Base-by-base conservation (phyloP, 1,284 basidiomycete genomes). In the Porodaedalea pini region DNA sequence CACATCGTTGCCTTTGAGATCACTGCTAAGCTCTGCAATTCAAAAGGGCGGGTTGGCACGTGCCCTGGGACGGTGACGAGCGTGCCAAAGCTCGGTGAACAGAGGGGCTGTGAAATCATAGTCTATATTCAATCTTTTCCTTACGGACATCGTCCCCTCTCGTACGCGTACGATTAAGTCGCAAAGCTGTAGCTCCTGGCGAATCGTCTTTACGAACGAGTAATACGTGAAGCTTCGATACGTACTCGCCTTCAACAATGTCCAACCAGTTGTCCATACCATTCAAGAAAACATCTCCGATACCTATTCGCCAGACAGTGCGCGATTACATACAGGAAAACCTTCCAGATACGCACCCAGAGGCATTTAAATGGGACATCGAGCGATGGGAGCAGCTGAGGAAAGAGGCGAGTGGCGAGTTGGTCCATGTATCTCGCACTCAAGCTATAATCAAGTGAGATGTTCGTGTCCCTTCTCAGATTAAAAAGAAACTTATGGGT, bases 301-400 rank as follows among this genome's bases (percentile, higher is more conserved):
- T 86, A 31, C 76, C 83, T 21, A 74, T 94, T 60, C 78, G 79
- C 29, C 71, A 78, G 23, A 75, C 83, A 4, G 76, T 88, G 0
- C 79, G 85, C 41, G 74, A 76, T 40, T 92, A 94, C 71, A 86
- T 97, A 50, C 75, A 78, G n/a, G 66, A 72, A 0, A 75, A 82
- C 50, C 83, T 88, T 68, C 77, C 80, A 5, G 86, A 89, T 41
- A 82, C 85, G n/a, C 91, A 96, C 67, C 92, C 94, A 0, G 92
- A 94, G 65, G 85, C 87, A n/a, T 95, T 94, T 74, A 85, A 78
- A 69, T 77, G 79, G 65, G 94, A 98, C 69, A 83, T 95, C 51
- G 78, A 78, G 7, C 72, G 72, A 27, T 92, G 94, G 81, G 82
- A 86, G 51, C 68, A 73, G 3, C 74, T 95, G 54, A 79, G 94